Base-by-base conservation (phyloP, 257 asterid genomes). In the Echites panduratus region DNA sequence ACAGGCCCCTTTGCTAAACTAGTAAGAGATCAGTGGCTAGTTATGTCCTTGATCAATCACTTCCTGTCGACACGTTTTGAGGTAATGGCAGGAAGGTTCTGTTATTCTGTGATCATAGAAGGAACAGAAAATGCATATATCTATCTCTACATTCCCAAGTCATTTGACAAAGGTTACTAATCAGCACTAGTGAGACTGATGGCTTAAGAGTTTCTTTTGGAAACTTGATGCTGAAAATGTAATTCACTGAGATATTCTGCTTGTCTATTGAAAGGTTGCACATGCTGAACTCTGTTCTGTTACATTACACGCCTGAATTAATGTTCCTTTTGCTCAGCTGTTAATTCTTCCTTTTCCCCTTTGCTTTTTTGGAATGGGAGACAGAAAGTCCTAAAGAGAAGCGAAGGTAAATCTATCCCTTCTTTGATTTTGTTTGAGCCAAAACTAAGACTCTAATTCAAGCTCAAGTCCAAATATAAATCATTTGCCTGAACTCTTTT, bases 61-160 rank as follows among this genome's bases (percentile, higher is more conserved):
- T 43, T 57, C 63, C 44, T 71, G 47, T 2, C 40, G 66, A 14
- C 54, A 70, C 54, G 48, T 27, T 41, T 26, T 24, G 22, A 16
- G 67, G 47, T 9, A 26, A 47, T 59, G 44, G 69, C 63, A 70
- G 49, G 64, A 5, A 38, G 45, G 64, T 62, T 64, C 27, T 70
- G 14, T 8, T 5, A 12, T 8, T 19, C 24, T 70, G 64, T 70
- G 50, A 16, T 16, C 32, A 8, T 8, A 32, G 64, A 70, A n/a
- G 11, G 5, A 20, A 17, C n/a, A 7, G 1, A 54, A 70, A n/a
- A 9, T 38, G 24, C 66, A 70, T 29, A 10, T 7, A 27, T 68
- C 7, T 38, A 4, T 0, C 10, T 53, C 20, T 0, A 11, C 3
- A 38, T 52, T 52, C 2, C 59, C 26, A 16, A 49, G 48, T 4